Conservation (phyloP, 2,329 filamentous ascomycete genomes). For the Alternaria solani region DNA sequence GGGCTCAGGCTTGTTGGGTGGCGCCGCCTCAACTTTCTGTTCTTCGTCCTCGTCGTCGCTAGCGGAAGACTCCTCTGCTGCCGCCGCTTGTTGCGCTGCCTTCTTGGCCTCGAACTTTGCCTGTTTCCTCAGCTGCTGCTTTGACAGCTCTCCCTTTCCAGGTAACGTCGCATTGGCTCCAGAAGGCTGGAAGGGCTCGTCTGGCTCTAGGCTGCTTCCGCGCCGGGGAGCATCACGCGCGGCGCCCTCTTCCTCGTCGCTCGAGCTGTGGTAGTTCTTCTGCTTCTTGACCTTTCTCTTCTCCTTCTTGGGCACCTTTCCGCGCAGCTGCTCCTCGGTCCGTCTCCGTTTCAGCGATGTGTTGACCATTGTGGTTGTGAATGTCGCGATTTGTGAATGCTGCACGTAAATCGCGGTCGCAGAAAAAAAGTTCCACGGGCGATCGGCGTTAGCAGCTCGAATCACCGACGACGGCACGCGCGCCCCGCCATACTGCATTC, state of each 20-base stretch:
- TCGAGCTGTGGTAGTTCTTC: conserved; percentile 69
- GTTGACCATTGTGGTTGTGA: conserved; percentile 46
- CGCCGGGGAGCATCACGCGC: conserved; percentile 41
- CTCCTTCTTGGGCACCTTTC: conserved; percentile 60
- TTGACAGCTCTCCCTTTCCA: conserved; percentile 15
- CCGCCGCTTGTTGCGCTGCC: conserved; percentile 19
- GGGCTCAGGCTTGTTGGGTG: conserved; percentile 28
- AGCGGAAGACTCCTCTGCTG: conserved; percentile 22
- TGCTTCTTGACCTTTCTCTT: conserved; percentile 70
- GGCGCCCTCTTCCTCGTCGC: conserved; percentile 61
- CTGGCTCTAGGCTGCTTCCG: conserved; percentile 23
- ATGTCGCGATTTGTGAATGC: conserved; percentile 11
- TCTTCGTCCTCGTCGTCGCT: conserved; percentile 19
- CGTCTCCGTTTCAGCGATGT: conserved; percentile 63
- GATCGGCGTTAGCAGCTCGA: conserved; percentile 31
- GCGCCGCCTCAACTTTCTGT: not conserved
- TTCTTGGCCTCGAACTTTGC: conserved; percentile 27
- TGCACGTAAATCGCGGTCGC: conserved; percentile 9
- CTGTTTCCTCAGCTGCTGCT: conserved; percentile 30
- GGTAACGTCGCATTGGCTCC: conserved; percentile 33
- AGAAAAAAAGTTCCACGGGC: conserved; percentile 35
- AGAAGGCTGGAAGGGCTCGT: conserved; percentile 40
- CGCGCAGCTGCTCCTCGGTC: conserved; percentile 66
- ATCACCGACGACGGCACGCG: conserved; percentile 42
- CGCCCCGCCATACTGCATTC: conserved; percentile 26